Evolutionary conservation across 352 stramenopile species (phyloP), one percentile per base, ranked within the genome.

Genomic region (Elongisporangium undulatum): DNA sequence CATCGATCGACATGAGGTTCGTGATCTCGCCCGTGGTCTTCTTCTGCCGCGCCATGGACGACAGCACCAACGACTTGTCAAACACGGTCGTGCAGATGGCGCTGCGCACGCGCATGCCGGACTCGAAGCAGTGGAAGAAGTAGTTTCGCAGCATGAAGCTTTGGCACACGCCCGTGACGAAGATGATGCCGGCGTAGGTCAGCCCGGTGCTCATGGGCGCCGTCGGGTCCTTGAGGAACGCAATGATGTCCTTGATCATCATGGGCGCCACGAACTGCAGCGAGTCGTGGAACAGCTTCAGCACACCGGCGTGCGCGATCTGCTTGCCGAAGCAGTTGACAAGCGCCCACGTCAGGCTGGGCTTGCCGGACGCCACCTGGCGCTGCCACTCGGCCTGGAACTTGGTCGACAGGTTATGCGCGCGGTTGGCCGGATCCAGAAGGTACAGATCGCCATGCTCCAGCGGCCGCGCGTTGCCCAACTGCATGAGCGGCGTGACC

Each of bases 1-100:
- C 94, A 74, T 99, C 96, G 68, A 98, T 98, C 8, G 92, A 97
- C 81, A 99, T 98, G 34, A 99, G 86, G 68, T 99, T 99, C 13
- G 93, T 97, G 66, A 99, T 98, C 78, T 99, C 92, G 54, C 96
- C 96, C 21, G 92, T 85, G 29, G 80, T 95, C 56, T 77, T 81
- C 61, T 90, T 78, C 84, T 83, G 83, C 51, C 60, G 90, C 61
- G 67, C 82, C 56, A 64, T 90, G 22, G 64, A 88, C 55, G 64
- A 98, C 51, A 77, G 82, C 73, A 84, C 92, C 85, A 98, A 59
- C 76, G 90, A 74, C 72, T 92, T 82, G 70, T 82, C 56, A 82
- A 84, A 94, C 56, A 94, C 83, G 16, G 82, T 74, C 56, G 81
- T 92, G 51, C 77, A 68, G 54, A 94, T 73, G 7, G 84, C 84